Evolutionary conservation across 805 yeast genomes (phyloP), one percentile per base, ranked within the genome.

Genomic region (Naumovozyma baii): DNA sequence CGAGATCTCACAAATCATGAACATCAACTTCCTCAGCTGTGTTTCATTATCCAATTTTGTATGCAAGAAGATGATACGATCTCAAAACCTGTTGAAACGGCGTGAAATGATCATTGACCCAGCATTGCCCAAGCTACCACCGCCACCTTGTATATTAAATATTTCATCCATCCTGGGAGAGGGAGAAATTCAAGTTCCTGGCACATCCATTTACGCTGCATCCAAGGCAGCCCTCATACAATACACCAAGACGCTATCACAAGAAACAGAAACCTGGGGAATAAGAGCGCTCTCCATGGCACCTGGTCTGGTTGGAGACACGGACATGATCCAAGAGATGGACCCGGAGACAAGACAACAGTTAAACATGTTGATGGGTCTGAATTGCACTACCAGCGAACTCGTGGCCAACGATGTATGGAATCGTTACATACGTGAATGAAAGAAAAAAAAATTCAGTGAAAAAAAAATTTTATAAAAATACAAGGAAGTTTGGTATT

Each of bases 141-240:
- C 18, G 17, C 15, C n/a, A 16, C 49, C 53, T 4, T 38, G 44
- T 19, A 51, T 59, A 7, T 34, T 59, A n/a, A 59, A 57, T 40
- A 43, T 59, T 3, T 51, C 62, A 2, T 57, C 62, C 1, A 39
- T 55, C 13, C 37, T 59, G 17, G 61, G 57, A 1, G 36, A 45
- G 7, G 20, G 39, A 1, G 40, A 44, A n/a, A 28, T 41, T 8
- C 35, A 39, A 0, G 33, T 56, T 9, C 54, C 58, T 0, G 62
- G 62, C 1, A 57, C 63, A 1, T 42, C 59, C 2, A 37, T 59
- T 3, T 59, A 59, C 48, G 44, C 61, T 10, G 61, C 62, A 8
- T 49, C 61, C 2, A 59, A 59, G 39, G 55, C 62, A 4, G 64
- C 60, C 7, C 16, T 59, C 19, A 31, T 52, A 14, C 51, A 48